Conservation (phyloP, 441 rosid genomes). For the Euphorbia celastroides region DNA sequence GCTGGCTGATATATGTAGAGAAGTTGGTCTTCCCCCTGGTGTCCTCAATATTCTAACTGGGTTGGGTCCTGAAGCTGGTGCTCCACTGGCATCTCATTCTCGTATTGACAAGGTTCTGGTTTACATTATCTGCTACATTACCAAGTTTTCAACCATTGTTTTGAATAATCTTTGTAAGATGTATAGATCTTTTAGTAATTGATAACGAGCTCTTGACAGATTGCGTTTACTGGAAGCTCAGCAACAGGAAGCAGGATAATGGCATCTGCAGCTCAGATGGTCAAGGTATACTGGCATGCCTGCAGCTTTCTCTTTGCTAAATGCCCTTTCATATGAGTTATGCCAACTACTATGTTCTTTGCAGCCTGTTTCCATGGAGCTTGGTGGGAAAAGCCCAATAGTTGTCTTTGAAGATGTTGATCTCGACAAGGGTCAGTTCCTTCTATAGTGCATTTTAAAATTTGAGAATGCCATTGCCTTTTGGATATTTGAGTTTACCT, state of each 20-base stretch:
- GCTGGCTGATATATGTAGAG: constrained; percentile 73
- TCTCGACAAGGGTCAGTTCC: constrained; percentile 11
- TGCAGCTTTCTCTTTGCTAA: constrained; percentile 15
- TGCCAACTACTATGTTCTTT: constrained; percentile 19
- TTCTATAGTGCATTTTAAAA: constrained; percentile 12
- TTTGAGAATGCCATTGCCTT: constrained; percentile 3
- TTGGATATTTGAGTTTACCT: background rate
- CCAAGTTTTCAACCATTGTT: constrained; percentile 20
- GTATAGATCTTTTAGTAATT: background rate
- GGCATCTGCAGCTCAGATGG: no score
- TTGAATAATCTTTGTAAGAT: constrained; percentile 7
- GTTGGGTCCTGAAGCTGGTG: no score
- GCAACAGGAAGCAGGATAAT: no score
- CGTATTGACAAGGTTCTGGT: constrained; percentile 39
- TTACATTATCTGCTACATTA: constrained; percentile 10
- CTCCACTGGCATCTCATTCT: no score
- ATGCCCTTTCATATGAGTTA: background rate
- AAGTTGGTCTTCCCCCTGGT: no score
- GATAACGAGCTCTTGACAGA: constrained; percentile 22
- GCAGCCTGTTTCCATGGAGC: constrained; percentile 7
- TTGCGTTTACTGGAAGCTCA: no score
- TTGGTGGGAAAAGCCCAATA: no score
- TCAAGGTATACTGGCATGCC: constrained; percentile 43
- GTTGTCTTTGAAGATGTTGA: no score
- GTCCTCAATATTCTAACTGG: no score